Base-by-base conservation (phyloP, 2,329 filamentous ascomycete species). In the Zarea fungicola region DNA sequence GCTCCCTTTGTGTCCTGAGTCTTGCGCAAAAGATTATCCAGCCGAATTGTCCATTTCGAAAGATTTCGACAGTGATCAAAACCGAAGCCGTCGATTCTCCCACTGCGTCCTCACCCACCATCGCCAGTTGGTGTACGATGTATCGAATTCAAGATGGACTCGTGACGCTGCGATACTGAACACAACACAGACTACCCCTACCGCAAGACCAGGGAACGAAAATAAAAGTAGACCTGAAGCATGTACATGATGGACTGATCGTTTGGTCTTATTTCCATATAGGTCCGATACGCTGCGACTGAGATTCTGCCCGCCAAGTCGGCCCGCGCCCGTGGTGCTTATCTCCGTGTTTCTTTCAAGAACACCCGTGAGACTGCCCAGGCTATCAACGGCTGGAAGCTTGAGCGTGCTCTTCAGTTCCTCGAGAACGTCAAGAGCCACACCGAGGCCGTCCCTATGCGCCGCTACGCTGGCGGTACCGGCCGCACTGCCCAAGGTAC, bases 311-410 rank as follows among this genome's bases (percentile, higher is more conserved):
- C 84, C 74, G 81, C 85, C 65, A 96, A 96, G 84, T 95, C 89
- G 78, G 93, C 93, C 76, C 89, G 92, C 80, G 87, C 92, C 71
- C 91, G 93, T 77, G 93, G 95, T 76, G 90, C 91, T 73, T 99
- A 97, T 83, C 88, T 99, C 67, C 90, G 93, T 73, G 92, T 97
- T 66, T 95, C 89, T 65, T 99, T 96, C 89, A 99, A 99, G 87
- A 99, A 99, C 86, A 99, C 93, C 73, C 90, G 93, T 71, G 95
- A 99, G 83, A 96, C 92, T 62, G 93, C 95, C 60, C 93, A 97
- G 82, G 91, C 91, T 68, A 96, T 99, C 84, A 97, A 93, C 78
- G 92, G 92, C 77, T 96, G 90, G 90, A 96, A 96, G 82, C 73
- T 97, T 70, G 81, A 89, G 77, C 91, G 93, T 70, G 93, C 93